Evolutionary conservation across 768 basidiomycete species (phyloP), one percentile per base, ranked within the genome.

Genomic region (Chalciporus sphaerocephalus): DNA sequence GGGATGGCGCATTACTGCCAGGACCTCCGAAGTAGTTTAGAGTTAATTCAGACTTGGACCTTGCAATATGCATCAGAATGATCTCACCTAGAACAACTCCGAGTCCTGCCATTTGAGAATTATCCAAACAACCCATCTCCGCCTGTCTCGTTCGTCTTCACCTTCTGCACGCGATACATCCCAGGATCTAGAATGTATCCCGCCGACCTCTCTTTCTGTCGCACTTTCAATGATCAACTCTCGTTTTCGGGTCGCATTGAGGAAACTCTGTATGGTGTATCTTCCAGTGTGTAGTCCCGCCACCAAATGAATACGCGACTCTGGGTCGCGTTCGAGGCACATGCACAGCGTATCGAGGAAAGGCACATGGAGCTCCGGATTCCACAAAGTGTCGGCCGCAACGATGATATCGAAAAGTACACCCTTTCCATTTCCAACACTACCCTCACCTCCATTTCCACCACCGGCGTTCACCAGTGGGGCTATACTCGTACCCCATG

Each of bases 341-440:
- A 53, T 45, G 35, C 64, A 64, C 13, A 90, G 66, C 4, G 83
- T 74, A 5, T 72, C 59, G 28, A 86, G 63, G 42, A 87, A 80
- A 9, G 72, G 51, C 0, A 39, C 50, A 52, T 89, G 87, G 3
- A 74, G 51, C 18, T 80, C 78, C 4, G 82, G 62, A 56, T 88
- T 85, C 88, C 87, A 90, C 1, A 91, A 65, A 23, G 86, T 88
- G 57, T 90, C 88, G 11, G 87, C 82, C 0, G 86, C 85, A 18
- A 88, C 50, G 24, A 90, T 66, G 32, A 86, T 48, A 55, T 90
- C 85, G 59, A 85, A 85, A 13, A 69, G 65, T 8, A 22, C 18
- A 13, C 57, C 61, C 7, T 44, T 42, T 9, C 34, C 35, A 27
- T 46, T 51, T 4, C 34, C 45, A 20, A 16, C 30, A n/a, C 12